Conservation (phyloP, 257 asterid genomes). For the Solanum okadae region DNA sequence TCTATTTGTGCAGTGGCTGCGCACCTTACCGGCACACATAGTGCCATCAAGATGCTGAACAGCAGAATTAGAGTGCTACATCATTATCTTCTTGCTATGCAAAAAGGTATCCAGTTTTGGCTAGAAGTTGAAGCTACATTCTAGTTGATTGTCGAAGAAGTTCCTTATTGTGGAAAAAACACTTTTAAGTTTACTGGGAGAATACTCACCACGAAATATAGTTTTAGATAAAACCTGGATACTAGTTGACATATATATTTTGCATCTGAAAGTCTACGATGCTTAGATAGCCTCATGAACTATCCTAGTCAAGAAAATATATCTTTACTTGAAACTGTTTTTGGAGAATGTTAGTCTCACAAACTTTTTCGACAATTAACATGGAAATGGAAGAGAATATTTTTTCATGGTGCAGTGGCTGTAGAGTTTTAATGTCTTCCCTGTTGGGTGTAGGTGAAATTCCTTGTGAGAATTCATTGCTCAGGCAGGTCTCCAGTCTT, state of each 20-base stretch:
- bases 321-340: not conserved
- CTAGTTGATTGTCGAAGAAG: not conserved
- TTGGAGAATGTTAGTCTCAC: not conserved
- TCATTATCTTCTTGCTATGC: constrained; percentile 84
- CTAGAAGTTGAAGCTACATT: not conserved
- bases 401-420: not conserved
- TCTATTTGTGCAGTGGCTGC: constrained; percentile 71
- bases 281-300: not conserved
- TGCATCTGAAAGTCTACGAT: not conserved
- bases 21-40: constrained; percentile 92
- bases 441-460: constrained; percentile 55
- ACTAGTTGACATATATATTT: not conserved
- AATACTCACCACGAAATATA: not conserved
- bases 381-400: not conserved
- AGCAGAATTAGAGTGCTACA: constrained; percentile 84
- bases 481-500: constrained; percentile 93
- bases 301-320: not conserved
- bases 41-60: constrained; percentile 97
- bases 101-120: constrained; percentile 46
- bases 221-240: not conserved
- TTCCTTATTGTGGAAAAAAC: not conserved
- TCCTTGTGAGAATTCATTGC: constrained; percentile 69
- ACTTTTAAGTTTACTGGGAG: not conserved
- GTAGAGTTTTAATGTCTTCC: constrained; percentile 1
- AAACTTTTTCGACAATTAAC: not conserved